phyloP scores from a whole-genome alignment of 2,329 filamentous ascomycete species.

The Ceratocystis cacaofunesta region DNA sequence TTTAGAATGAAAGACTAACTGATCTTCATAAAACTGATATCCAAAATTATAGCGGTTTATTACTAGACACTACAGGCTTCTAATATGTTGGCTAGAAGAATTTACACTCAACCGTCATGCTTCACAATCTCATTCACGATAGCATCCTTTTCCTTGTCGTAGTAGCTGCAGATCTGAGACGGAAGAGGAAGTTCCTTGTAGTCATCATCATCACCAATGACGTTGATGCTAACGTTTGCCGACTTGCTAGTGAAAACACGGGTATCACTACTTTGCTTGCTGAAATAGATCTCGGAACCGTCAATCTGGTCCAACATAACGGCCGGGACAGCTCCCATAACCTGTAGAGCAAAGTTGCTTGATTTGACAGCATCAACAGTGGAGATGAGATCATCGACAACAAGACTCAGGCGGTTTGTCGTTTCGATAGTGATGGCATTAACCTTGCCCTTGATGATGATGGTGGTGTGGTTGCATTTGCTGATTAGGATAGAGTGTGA shows the following conservation, averaged over 20 bases:
- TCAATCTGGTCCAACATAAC: constrained; percentile 89
- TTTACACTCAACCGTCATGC: constrained; percentile 54
- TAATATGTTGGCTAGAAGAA: background rate
- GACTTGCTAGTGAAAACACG: constrained; percentile 87
- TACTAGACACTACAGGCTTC: background rate
- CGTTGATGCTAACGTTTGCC: constrained; percentile 70
- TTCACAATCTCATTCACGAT: constrained; percentile 90
- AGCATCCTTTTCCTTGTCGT: constrained; percentile 53
- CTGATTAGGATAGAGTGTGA: constrained; percentile 85
- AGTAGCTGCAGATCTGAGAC: constrained; percentile 72
- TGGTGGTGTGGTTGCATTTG: constrained; percentile 77
- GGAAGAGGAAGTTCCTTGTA: constrained; percentile 78
- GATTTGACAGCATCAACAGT: constrained; percentile 93
- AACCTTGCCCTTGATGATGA: constrained; percentile 82
- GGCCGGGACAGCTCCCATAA: constrained; percentile 72
- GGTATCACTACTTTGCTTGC: constrained; percentile 59
- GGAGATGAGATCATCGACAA: constrained; percentile 79
- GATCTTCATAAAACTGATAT: background rate
- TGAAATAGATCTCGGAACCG: constrained; percentile 73
- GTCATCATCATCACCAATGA: constrained; percentile 59
- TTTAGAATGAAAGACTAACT: background rate
- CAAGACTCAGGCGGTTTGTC: constrained; percentile 64
- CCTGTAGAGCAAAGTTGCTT: constrained; percentile 84
- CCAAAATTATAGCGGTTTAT: background rate
- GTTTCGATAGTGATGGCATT: constrained; percentile 97